Conservation (phyloP, 176 grass and related monocot genomes). For the Thinopyrum elongatum region DNA sequence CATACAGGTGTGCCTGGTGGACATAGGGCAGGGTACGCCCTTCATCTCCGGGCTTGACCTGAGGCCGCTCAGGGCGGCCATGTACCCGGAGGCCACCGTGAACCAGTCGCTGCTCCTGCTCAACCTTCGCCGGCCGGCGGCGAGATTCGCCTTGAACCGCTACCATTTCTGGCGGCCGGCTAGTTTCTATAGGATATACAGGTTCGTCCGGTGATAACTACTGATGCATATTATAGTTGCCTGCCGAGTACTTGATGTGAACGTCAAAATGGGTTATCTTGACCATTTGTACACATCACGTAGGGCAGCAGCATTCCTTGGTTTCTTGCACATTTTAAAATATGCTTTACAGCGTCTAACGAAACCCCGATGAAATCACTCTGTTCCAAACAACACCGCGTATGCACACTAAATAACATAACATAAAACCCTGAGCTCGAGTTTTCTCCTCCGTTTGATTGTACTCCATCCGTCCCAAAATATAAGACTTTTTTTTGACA, state of each 20-base stretch:
- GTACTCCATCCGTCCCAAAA: too few species aligned
- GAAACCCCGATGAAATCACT: not conserved
- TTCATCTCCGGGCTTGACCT: constrained; percentile 58
- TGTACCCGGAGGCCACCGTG: constrained; percentile 42
- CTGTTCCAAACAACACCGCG: not conserved
- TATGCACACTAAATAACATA: not conserved
- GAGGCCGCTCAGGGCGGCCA: constrained; percentile 26
- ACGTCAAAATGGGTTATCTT: not conserved
- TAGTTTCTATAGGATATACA: not conserved
- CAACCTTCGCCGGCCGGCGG: constrained; percentile 9
- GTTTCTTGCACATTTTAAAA: not conserved
- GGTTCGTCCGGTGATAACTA: constrained; percentile 6
- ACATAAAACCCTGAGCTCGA: not conserved
- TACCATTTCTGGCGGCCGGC: constrained; percentile 27
- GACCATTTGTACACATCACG: too few species aligned
- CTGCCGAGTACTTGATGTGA: not conserved
- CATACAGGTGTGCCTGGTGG: constrained; percentile 47
- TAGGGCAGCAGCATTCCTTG: not conserved
- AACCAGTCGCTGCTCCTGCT: constrained; percentile 34
- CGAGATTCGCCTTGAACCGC: not conserved
- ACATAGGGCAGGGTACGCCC: constrained; percentile 46
- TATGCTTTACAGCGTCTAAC: not conserved
- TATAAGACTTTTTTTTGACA: too few species aligned
- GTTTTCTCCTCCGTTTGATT: too few species aligned
- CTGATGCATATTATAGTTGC: not conserved